Conservation (phyloP, 805 yeast species). For the Saccharomyces kudriavzevii region DNA sequence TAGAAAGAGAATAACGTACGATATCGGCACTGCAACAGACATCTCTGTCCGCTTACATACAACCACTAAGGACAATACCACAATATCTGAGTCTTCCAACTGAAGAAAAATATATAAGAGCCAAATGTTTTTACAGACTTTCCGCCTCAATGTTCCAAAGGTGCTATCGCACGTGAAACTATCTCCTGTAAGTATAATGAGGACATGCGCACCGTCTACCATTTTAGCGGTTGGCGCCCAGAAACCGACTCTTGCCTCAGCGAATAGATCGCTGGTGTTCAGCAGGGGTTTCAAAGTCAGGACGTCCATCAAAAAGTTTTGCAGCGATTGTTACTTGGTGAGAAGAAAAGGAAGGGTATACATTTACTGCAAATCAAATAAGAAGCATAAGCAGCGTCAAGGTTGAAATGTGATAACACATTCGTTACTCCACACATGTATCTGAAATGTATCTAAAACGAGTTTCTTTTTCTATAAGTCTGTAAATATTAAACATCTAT, state of each 20-base stretch:
- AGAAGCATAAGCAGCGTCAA: slow-evolving; percentile 92
- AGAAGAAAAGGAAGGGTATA: slow-evolving; percentile 92
- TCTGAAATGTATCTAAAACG: too few species aligned
- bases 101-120: neutral
- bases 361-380: slow-evolving; percentile 86
- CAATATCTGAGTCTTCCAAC: neutral
- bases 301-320: slow-evolving; percentile 87
- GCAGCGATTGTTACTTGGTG: slow-evolving; percentile 84
- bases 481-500: neutral
- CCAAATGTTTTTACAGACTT: neutral
- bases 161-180: neutral
- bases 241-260: neutral
- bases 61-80: neutral
- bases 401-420: slow-evolving; percentile 34
- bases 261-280: slow-evolving; percentile 6
- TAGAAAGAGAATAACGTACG: neutral
- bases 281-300: slow-evolving; percentile 81
- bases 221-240: neutral
- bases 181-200: neutral
- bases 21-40: neutral
- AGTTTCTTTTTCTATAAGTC: neutral
- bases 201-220: neutral
- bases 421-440: neutral
- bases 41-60: neutral
- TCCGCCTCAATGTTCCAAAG: neutral